These are phyloP conservation scores for Salvia rosmarinus DNA, from an alignment of 257 asterid genomes.

Conservation along the genomic window DNA sequence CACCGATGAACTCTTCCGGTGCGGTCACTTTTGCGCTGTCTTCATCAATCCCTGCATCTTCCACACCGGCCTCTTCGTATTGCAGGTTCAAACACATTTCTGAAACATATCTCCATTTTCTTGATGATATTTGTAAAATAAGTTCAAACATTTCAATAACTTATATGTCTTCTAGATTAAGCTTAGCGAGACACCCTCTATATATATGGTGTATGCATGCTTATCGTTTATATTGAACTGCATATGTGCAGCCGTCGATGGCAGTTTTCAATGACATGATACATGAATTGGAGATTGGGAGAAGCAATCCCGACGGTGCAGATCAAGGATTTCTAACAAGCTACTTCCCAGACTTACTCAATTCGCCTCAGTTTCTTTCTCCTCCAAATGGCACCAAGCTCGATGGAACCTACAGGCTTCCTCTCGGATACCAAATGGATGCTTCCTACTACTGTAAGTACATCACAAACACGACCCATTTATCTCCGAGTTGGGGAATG, in stretches of 20 bases:
- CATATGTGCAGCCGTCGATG: conserved; percentile 82
- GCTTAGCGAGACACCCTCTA: too few species aligned
- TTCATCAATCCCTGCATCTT: conserved; percentile 95
- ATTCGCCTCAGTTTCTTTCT: conserved; percentile 71
- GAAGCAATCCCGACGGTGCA: conserved; percentile 88
- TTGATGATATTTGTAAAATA: too few species aligned
- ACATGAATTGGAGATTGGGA: conserved; percentile 59
- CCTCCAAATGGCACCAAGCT: conserved; percentile 69
- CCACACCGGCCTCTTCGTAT: conserved; percentile 96
- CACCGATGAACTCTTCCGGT: conserved; percentile 81
- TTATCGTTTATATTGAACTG: too few species aligned
- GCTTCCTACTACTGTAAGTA: conserved; percentile 91
- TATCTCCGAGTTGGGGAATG: too few species aligned
- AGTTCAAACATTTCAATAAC: too few species aligned
- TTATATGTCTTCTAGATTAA: too few species aligned
- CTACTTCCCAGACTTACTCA: conserved; percentile 74
- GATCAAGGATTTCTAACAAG: conserved; percentile 87
- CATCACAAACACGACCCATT: too few species aligned
- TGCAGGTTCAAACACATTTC: too few species aligned
- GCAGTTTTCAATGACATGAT: conserved; percentile 78
- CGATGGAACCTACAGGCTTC: conserved; percentile 74
- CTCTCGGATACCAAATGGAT: conserved; percentile 95
- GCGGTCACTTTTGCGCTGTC: conserved; percentile 91
- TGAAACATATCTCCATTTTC: too few species aligned
- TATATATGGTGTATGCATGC: too few species aligned